These are phyloP conservation scores for Pilaira anomala DNA, from an alignment of 192 early-diverging fungal species.

Conservation along the genomic window DNA sequence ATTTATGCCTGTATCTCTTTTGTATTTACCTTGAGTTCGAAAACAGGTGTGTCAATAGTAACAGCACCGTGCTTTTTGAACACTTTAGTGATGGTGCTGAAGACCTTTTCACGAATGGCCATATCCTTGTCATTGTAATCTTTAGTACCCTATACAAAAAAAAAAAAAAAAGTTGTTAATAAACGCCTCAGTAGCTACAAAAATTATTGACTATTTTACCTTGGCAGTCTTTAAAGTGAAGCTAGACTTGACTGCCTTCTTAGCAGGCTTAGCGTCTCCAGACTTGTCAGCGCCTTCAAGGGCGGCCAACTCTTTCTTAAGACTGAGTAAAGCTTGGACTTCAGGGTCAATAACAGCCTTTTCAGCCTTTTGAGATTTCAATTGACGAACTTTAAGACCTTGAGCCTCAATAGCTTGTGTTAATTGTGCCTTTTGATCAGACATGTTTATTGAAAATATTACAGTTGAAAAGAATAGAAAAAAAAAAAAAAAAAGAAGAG, in stretches of 20 bases:
- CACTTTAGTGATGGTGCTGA: constrained; percentile 76
- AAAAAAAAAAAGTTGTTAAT: not conserved
- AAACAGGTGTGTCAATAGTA: constrained; percentile 98
- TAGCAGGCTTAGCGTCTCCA: constrained; percentile 20
- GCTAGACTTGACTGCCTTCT: constrained; percentile 45
- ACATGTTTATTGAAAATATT: constrained; percentile 20
- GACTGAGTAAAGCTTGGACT: constrained; percentile 50
- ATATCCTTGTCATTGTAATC: constrained; percentile 96
- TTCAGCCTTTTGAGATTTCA: constrained; percentile 61
- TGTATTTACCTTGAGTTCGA: constrained; percentile 78
- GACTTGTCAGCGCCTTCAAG: constrained; percentile 22
- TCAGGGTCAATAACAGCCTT: constrained; percentile 55
- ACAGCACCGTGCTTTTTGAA: constrained; percentile 98
- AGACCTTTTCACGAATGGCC: constrained; percentile 93
- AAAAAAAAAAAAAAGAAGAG: not conserved
- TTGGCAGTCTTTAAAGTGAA: constrained; percentile 79
- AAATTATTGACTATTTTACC: constrained; percentile 44
- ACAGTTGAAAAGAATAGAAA: not conserved
- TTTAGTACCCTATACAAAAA: constrained; percentile 74
- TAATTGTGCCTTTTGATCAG: constrained; percentile 29
- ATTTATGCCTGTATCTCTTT: too few relatives aligned
- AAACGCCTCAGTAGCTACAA: too few relatives aligned
- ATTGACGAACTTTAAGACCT: constrained; percentile 53
- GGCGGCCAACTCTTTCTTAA: constrained; percentile 60
- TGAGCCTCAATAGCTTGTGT: constrained; percentile 51